phyloP scores from a whole-genome alignment of 2,329 filamentous ascomycete species.

The Epichloe sibirici region DNA sequence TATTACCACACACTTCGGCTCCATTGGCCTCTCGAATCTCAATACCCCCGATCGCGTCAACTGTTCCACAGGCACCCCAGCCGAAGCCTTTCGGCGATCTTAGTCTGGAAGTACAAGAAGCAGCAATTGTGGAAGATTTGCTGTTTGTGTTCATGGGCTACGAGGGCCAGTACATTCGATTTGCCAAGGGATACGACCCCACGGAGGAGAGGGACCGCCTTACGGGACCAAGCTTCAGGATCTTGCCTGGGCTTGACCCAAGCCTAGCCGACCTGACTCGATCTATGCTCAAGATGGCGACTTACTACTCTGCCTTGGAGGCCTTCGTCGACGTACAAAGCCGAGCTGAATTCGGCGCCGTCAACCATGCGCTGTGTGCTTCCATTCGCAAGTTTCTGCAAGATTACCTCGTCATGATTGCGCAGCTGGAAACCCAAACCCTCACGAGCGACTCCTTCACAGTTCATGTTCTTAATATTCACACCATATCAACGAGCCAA shows the following conservation, averaged over 20 bases:
- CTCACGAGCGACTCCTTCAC: constrained; percentile 83
- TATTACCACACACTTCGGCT: constrained; percentile 54
- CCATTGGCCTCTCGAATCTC: constrained; percentile 58
- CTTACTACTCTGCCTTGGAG: constrained; percentile 82
- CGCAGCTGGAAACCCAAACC: constrained; percentile 87
- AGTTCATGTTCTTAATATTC: constrained; percentile 82
- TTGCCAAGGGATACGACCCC: constrained; percentile 70
- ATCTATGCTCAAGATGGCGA: constrained; percentile 88
- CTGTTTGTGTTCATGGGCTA: constrained; percentile 96
- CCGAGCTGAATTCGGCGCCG: constrained; percentile 80
- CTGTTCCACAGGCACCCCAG: constrained; percentile 61
- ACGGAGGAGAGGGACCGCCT: constrained; percentile 76
- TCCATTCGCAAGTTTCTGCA: constrained; percentile 83
- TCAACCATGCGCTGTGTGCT: constrained; percentile 94
- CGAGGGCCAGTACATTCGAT: constrained; percentile 94
- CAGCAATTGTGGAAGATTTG: constrained; percentile 77
- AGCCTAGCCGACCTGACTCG: constrained; percentile 77
- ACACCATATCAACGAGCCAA: constrained; percentile 79
- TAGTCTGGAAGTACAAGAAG: constrained; percentile 71
- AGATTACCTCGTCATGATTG: constrained; percentile 85
- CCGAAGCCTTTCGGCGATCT: constrained; percentile 59
- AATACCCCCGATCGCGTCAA: constrained; percentile 58
- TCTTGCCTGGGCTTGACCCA: constrained; percentile 75
- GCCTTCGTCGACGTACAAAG: constrained; percentile 92
- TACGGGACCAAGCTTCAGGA: constrained; percentile 67